Evolutionary conservation across 2,329 filamentous ascomycete species (phyloP).

Genomic region (Fusarium domesticum): DNA sequence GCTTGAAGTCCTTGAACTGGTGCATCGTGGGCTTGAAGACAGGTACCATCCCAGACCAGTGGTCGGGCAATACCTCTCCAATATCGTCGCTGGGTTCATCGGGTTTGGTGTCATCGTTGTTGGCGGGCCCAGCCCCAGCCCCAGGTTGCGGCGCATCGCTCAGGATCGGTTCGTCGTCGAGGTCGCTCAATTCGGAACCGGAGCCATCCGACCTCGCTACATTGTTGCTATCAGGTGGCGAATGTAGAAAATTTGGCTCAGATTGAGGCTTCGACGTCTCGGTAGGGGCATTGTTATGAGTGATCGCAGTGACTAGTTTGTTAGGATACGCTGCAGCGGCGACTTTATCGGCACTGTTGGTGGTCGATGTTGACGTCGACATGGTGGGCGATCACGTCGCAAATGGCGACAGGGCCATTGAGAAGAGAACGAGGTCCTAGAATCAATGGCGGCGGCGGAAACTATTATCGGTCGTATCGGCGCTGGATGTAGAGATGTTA

Average conservation of each 20-base stretch:
- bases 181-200: conserved; percentile 65
- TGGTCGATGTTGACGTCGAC: conserved; percentile 41
- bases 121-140: conserved; percentile 24
- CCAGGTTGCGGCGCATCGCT: conserved; percentile 32
- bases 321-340: conserved; percentile 38
- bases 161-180: conserved; percentile 53
- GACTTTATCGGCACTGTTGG: conserved; percentile 52
- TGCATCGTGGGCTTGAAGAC: conserved; percentile 95
- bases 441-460: not conserved
- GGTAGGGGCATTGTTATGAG: conserved; percentile 28
- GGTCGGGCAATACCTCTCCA: conserved; percentile 76
- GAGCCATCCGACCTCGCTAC: conserved; percentile 56
- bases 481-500: not conserved
- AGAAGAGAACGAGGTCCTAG: conserved; percentile 19
- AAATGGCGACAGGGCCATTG: conserved; percentile 37
- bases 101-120: conserved; percentile 34
- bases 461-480: not conserved
- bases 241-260: conserved; percentile 52
- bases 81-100: conserved; percentile 56
- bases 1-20: conserved; percentile 91
- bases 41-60: conserved; percentile 88
- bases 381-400: conserved; percentile 44
- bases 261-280: conserved; percentile 35
- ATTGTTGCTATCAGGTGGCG: conserved; percentile 63
- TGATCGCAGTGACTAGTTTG: conserved; percentile 26